These are phyloP conservation scores for Tilletia indica DNA, from an alignment of 1,284 basidiomycete species.

Conservation along the genomic window DNA sequence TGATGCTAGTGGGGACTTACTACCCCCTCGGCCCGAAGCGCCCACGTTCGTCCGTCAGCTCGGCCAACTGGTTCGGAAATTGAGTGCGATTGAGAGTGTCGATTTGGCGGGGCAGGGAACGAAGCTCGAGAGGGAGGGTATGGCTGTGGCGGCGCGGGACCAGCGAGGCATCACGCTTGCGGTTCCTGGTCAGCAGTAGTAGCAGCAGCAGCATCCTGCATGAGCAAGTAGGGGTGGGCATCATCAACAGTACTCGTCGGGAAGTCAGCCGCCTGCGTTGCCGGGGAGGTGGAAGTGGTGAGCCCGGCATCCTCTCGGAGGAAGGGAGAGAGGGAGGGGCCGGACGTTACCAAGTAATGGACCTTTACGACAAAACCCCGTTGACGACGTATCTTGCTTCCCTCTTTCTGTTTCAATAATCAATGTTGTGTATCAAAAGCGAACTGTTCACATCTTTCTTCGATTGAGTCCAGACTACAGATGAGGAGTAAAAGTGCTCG, in stretches of 20 bases:
- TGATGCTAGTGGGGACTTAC: conserved; percentile 2
- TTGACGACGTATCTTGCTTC: too few relatives aligned
- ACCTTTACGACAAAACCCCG: too few relatives aligned
- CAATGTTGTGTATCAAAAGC: too few relatives aligned
- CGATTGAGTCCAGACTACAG: too few relatives aligned
- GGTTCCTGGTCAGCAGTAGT: too few relatives aligned
- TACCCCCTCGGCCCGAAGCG: neutral
- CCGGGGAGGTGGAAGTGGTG: neutral
- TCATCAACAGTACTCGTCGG: conserved; percentile 3
- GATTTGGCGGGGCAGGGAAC: conserved; percentile 12
- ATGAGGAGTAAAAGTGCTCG: too few relatives aligned
- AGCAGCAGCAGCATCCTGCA: neutral
- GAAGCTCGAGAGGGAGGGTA: neutral
- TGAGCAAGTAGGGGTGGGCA: neutral
- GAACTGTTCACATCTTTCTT: too few relatives aligned
- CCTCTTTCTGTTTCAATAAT: too few relatives aligned
- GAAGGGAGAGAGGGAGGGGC: too few relatives aligned
- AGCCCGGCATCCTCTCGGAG: neutral
- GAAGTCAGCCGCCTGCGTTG: neutral
- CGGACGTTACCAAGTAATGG: too few relatives aligned
- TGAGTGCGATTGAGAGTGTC: conserved; percentile 27
- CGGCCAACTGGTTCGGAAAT: conserved; percentile 28
- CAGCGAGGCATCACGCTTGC: too few relatives aligned
- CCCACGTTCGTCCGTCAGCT: conserved; percentile 25
- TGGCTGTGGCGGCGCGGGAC: too few relatives aligned